These are phyloP conservation scores for Deuterostichococcus epilithicus DNA, from an alignment of 139 green algal genomes.

Conservation along the genomic window DNA sequence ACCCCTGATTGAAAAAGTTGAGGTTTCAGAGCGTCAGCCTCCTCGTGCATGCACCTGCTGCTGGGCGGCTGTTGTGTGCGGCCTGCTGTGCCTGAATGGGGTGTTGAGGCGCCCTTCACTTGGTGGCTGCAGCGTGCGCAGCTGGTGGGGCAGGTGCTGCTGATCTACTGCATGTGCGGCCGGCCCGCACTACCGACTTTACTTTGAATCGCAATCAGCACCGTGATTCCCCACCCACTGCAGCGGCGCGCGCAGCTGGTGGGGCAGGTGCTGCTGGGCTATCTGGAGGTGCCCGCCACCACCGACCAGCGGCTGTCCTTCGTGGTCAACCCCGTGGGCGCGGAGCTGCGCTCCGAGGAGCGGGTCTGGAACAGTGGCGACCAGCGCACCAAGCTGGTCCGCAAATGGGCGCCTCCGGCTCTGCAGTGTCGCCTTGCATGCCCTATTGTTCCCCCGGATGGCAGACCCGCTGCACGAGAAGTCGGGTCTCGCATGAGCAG, in stretches of 20 bases:
- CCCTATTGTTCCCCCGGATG: no score
- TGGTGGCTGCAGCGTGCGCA: neutral
- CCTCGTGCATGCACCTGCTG: neutral
- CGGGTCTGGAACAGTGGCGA: neutral
- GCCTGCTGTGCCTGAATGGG: neutral
- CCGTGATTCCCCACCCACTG: neutral
- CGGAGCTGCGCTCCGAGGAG: neutral
- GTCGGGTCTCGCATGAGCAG: no score
- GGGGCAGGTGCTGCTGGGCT: neutral
- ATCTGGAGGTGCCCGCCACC: neutral
- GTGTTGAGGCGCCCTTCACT: neutral
- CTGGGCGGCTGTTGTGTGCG: neutral
- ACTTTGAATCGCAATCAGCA: neutral
- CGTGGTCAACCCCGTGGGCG: neutral
- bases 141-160: neutral
- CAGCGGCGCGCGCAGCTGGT: neutral
- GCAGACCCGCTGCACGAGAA: no score
- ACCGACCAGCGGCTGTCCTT: neutral
- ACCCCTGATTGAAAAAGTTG: neutral
- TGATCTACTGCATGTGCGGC: neutral
- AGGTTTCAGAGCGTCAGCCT: neutral
- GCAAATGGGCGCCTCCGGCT: no score
- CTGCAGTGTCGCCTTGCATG: no score
- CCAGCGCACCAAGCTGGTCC: conserved; percentile 1
- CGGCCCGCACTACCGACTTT: neutral